phyloP scores from a whole-genome alignment of 2,329 filamentous ascomycete genomes.

The Fusarium anguioides region DNA sequence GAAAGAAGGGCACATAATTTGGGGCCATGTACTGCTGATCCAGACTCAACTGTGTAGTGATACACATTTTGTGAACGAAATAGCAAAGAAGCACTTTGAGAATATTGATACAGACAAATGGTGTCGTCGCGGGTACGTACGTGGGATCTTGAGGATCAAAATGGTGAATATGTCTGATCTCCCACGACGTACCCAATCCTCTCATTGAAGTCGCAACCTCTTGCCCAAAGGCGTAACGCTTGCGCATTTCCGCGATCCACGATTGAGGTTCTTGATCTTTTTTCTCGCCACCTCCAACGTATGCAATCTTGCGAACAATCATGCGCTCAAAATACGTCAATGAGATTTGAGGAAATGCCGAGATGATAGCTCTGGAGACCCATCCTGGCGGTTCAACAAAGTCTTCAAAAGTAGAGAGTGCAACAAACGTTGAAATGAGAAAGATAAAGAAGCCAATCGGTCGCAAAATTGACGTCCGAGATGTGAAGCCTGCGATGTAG shows the following conservation, averaged over 20 bases:
- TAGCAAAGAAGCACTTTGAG: constrained; percentile 30
- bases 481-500: constrained; percentile 37
- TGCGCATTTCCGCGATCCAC: neutral
- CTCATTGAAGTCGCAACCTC: constrained; percentile 39
- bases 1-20: constrained; percentile 23
- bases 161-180: constrained; percentile 40
- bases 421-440: constrained; percentile 32
- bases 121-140: constrained; percentile 14
- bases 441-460: constrained; percentile 33
- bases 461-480: constrained; percentile 23
- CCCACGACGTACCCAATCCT: constrained; percentile 34
- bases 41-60: constrained; percentile 27
- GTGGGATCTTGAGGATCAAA: constrained; percentile 28
- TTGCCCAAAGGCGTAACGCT: constrained; percentile 37
- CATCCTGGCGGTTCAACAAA: constrained; percentile 38
- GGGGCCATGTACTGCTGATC: constrained; percentile 28
- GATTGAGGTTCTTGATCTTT: constrained; percentile 5
- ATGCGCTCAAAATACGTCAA: constrained; percentile 40
- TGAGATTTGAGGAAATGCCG: constrained; percentile 36
- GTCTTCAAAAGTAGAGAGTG: constrained; percentile 25
- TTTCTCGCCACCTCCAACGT: constrained; percentile 2
- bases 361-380: constrained; percentile 32
- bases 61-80: constrained; percentile 28
- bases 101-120: constrained; percentile 23
- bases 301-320: constrained; percentile 36